These are phyloP conservation scores for Botrytis medusae DNA, from an alignment of 2,329 filamentous ascomycete genomes.

Conservation along the genomic window DNA sequence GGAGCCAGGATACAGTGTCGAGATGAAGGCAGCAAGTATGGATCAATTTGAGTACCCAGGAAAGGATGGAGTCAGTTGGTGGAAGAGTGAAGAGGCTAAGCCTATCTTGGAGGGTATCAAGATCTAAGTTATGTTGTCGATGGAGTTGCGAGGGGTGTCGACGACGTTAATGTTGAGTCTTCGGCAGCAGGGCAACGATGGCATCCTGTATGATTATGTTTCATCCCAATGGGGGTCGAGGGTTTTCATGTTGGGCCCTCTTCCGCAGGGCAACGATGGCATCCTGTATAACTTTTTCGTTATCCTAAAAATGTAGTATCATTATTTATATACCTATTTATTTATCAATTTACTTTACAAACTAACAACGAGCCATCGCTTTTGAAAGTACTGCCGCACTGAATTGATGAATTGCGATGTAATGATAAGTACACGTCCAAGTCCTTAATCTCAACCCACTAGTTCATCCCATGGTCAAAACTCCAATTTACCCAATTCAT, in stretches of 20 bases:
- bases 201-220: slow-evolving; percentile 33
- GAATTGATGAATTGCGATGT: not conserved
- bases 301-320: slow-evolving; percentile 20
- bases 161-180: slow-evolving; percentile 36
- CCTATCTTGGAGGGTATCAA: slow-evolving; percentile 40
- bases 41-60: slow-evolving; percentile 75
- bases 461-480: not conserved
- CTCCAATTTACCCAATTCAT: slow-evolving; percentile 9
- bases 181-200: slow-evolving; percentile 37
- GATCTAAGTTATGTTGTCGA: slow-evolving; percentile 30
- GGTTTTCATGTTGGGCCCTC: slow-evolving; percentile 38
- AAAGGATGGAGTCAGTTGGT: slow-evolving; percentile 72
- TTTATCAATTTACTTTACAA: not conserved
- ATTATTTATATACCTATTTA: slow-evolving; percentile 13
- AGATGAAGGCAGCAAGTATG: slow-evolving; percentile 92
- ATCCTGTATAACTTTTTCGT: slow-evolving; percentile 31
- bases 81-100: slow-evolving; percentile 62
- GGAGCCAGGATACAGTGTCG: slow-evolving; percentile 83
- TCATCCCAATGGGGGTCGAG: slow-evolving; percentile 32
- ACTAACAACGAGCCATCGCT: not conserved
- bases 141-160: slow-evolving; percentile 24
- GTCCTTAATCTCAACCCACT: not conserved
- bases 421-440: not conserved
- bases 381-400: not conserved
- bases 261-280: slow-evolving; percentile 38